Evolutionary conservation across 192 early-diverging fungal species (phyloP).

Genomic region (Diversispora epigaea): DNA sequence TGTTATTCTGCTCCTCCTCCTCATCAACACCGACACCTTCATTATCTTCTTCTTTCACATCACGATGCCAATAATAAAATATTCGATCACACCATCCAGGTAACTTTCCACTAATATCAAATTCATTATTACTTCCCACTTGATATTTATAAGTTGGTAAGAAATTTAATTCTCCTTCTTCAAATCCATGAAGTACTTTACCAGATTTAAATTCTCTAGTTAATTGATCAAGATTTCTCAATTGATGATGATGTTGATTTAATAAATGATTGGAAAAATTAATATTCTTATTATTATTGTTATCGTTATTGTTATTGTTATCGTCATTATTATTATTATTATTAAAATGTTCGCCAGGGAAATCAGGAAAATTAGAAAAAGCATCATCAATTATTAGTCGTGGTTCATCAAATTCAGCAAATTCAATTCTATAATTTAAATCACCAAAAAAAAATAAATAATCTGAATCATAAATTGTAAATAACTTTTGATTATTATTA

Average conservation of each 20-base stretch:
- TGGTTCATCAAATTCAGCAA: neutral
- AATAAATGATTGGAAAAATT: neutral
- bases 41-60: neutral
- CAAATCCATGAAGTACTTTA: constrained; percentile 27
- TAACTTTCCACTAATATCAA: constrained; percentile 3
- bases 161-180: constrained; percentile 26
- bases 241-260: neutral
- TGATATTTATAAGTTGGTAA: constrained; percentile 38
- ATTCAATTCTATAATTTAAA: constrained; percentile 35
- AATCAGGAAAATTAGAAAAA: neutral
- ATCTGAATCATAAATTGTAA: constrained; percentile 31
- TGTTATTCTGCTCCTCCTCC: neutral
- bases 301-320: neutral
- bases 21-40: neutral
- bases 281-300: constrained; percentile 4
- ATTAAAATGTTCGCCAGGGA: neutral
- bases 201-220: neutral
- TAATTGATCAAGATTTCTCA: constrained; percentile 31
- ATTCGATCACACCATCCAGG: constrained; percentile 40
- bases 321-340: too few species aligned
- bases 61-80: constrained; percentile 26
- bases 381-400: neutral
- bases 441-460: constrained; percentile 37
- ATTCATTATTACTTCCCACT: constrained; percentile 4
- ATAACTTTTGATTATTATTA: neutral